Conservation (phyloP, 805 yeast genomes). For the Barnettozyma populi region DNA sequence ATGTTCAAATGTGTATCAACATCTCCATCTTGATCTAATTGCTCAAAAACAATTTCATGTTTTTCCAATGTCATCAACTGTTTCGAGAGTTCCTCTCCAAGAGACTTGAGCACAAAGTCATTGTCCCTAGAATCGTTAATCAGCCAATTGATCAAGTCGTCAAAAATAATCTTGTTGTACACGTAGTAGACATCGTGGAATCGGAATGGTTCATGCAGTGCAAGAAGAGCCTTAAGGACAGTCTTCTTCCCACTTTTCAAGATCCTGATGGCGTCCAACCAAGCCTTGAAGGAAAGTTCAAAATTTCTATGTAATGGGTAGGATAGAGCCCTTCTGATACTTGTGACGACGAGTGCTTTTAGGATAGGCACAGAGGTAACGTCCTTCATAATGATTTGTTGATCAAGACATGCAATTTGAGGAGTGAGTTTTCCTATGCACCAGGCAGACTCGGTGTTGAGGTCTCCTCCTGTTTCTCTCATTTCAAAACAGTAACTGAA, state of each 20-base stretch:
- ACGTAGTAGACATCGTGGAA: conserved; percentile 82
- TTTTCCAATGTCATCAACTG: conserved; percentile 35
- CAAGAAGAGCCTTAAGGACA: conserved; percentile 54
- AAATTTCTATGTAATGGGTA: conserved; percentile 79
- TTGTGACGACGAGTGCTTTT: conserved; percentile 50
- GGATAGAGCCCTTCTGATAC: conserved; percentile 66
- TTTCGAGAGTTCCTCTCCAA: conserved; percentile 59
- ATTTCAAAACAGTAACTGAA: conserved; percentile 73
- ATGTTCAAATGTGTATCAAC: conserved; percentile 40
- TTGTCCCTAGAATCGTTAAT: conserved; percentile 50
- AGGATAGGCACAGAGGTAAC: conserved; percentile 32
- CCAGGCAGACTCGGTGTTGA: conserved; percentile 89
- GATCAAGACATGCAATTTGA: conserved; percentile 68
- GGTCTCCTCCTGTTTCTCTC: conserved; percentile 65
- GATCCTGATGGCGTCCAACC: conserved; percentile 68
- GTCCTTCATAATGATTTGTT: conserved; percentile 37
- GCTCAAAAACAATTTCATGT: conserved; percentile 51
- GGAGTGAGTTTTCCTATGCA: conserved; percentile 83
- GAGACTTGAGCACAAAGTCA: conserved; percentile 51
- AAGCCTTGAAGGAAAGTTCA: conserved; percentile 50
- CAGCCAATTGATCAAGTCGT: conserved; percentile 75
- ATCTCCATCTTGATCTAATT: conserved; percentile 35
- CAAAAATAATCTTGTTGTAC: conserved; percentile 69
- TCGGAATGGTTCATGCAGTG: conserved; percentile 66
- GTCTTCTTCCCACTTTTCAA: conserved; percentile 66